phyloP scores from a whole-genome alignment of 495 filamentous ascomycete species.

The Penicillium soppii region DNA sequence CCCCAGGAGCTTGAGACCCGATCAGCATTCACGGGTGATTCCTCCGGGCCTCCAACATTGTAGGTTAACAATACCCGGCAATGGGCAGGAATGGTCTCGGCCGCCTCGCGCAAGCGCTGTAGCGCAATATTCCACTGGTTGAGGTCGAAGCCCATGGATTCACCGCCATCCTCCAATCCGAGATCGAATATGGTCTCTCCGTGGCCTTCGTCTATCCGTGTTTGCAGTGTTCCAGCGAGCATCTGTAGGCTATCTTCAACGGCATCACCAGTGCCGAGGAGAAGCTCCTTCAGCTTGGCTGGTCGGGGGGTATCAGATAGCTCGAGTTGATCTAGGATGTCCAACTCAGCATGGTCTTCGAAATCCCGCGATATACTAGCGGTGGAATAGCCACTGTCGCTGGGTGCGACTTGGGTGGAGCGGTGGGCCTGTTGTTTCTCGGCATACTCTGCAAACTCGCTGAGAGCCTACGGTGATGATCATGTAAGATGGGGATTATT shows the following conservation, averaged over 20 bases:
- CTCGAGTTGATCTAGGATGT: conserved; percentile 83
- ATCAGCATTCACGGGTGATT: conserved; percentile 57
- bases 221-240: conserved; percentile 59
- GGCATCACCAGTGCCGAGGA: conserved; percentile 63
- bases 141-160: conserved; percentile 79
- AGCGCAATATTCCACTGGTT: conserved; percentile 79
- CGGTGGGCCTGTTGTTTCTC: conserved; percentile 84
- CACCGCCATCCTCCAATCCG: conserved; percentile 87
- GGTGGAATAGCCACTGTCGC: conserved; percentile 46
- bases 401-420: conserved; percentile 41
- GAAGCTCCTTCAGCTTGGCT: conserved; percentile 70
- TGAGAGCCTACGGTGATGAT: conserved; percentile 65
- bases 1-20: conserved; percentile 73
- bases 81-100: conserved; percentile 66
- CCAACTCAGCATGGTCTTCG: conserved; percentile 86
- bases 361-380: conserved; percentile 35
- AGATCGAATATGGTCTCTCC: conserved; percentile 91
- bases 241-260: conserved; percentile 59
- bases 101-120: conserved; percentile 62
- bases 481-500: conserved; percentile 3
- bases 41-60: conserved; percentile 79
- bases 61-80: conserved; percentile 80
- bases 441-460: conserved; percentile 97
- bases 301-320: conserved; percentile 73
- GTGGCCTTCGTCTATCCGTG: conserved; percentile 78